Base-by-base conservation (phyloP, 2,329 filamentous ascomycete species). In the Niveomyces coronatus region DNA sequence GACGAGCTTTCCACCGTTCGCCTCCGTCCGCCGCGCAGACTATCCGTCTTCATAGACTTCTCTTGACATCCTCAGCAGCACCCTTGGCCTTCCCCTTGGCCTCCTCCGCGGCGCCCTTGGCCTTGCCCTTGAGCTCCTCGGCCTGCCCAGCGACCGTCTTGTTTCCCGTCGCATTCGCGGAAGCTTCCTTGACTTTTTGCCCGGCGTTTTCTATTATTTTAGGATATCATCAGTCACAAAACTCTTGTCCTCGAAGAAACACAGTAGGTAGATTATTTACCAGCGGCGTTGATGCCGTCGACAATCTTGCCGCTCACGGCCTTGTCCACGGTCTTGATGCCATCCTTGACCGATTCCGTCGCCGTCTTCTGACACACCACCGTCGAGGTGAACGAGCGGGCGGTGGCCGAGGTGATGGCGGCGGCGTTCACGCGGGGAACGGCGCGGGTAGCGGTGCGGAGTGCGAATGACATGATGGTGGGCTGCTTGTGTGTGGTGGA, bases 251-350 rank as follows among this genome's bases (percentile, higher is more conserved):
- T 14, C 13, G 16, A 13, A 10, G 14, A 33, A 4, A n/a, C 4
- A 9, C 15, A 23, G 15, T 10, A 26, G 10, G 6, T 26, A 32
- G 23, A 17, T 6, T 18, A 63, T 70, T 42, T 63, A 79, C 77
- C 56, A 34, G 70, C 68, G 32, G 64, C 60, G 47, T 81, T 65
- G 52, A 82, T 76, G 13, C 73, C 74, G 27, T 74, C 71, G 19
- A 79, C 70, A 14, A 81, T 52, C 53, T 76, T 79, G 53, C 76
- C 70, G 42, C 70, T 69, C 29, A 81, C 72, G 35, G 61, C 65
- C 20, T 73, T 65, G 59, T 81, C 74, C 5, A 78, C 72, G 5
- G 58, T 61, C 58, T 79, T 76, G 41, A 74, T 56, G 4, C 67
- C 66, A 44, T 80, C 74, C 57, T 79, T 81, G 48, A 71, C 68